Evolutionary conservation across 2,329 filamentous ascomycete genomes (phyloP).

Genomic region (Sporothrix schenckii): DNA sequence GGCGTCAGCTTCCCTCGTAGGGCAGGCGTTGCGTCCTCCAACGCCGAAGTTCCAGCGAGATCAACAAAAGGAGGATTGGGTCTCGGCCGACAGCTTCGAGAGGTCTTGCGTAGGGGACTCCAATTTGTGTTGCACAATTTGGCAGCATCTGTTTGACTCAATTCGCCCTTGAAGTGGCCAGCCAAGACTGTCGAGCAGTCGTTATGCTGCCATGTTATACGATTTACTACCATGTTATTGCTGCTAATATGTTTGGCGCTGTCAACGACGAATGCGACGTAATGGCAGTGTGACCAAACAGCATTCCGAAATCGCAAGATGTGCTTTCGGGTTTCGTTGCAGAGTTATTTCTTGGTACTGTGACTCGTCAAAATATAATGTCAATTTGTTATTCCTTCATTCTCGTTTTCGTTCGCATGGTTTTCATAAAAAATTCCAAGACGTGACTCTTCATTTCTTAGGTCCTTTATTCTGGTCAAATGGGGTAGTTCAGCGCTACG

Average conservation of each 20-base stretch:
- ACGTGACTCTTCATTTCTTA: slow-evolving; percentile 2
- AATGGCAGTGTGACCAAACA: background rate
- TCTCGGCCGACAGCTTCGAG: background rate
- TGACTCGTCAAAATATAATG: background rate
- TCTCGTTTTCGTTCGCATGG: too few species aligned
- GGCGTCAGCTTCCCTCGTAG: slow-evolving; percentile 14
- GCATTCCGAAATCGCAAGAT: background rate
- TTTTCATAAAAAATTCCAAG: background rate
- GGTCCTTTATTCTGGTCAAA: background rate
- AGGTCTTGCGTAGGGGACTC: background rate
- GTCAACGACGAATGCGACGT: too few species aligned
- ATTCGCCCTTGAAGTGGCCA: background rate
- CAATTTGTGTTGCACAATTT: too few species aligned
- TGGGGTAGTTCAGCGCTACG: background rate
- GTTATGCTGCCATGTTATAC: background rate
- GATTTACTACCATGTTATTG: too few species aligned
- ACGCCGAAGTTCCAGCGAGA: background rate
- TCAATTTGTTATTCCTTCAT: background rate
- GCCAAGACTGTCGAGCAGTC: background rate
- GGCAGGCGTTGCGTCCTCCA: slow-evolving; percentile 4
- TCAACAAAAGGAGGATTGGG: background rate
- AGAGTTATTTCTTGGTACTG: background rate
- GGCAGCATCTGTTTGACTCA: too few species aligned
- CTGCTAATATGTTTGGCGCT: too few species aligned
- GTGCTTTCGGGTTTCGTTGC: background rate